These are phyloP conservation scores for Mortierella sp. DNA, from an alignment of 371 early-diverging fungal genomes.

Conservation along the genomic window DNA sequence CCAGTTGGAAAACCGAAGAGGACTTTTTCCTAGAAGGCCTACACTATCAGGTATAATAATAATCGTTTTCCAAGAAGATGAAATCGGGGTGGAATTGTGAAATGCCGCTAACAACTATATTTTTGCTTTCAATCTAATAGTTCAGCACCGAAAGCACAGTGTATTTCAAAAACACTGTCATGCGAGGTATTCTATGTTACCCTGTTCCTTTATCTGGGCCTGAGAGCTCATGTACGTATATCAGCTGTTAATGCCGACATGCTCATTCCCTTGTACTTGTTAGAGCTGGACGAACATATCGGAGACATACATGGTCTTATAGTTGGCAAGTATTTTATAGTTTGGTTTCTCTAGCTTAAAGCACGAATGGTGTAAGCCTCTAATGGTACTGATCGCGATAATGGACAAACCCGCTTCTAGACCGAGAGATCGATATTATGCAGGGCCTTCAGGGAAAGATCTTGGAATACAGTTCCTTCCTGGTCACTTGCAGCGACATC, in stretches of 20 bases:
- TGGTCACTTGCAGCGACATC: slow-evolving; percentile 56
- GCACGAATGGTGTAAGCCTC: too few species aligned
- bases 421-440: slow-evolving; percentile 80
- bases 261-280: not conserved
- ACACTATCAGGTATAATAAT: slow-evolving; percentile 44
- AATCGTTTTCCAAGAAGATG: too few species aligned
- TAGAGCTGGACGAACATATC: slow-evolving; percentile 75
- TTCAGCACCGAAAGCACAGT: slow-evolving; percentile 75
- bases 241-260: too few species aligned
- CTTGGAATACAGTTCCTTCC: slow-evolving; percentile 49
- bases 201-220: not conserved
- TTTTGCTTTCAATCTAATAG: slow-evolving; percentile 44
- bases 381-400: too few species aligned
- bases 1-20: slow-evolving; percentile 57
- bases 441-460: slow-evolving; percentile 71
- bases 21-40: slow-evolving; percentile 60
- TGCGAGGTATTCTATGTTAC: slow-evolving; percentile 61
- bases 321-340: slow-evolving; percentile 57
- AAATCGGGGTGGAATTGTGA: too few species aligned
- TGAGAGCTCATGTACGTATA: too few species aligned
- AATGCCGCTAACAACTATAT: not conserved
- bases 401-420: slow-evolving; percentile 27
- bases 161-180: slow-evolving; percentile 78
- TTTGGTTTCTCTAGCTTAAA: not conserved
- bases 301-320: slow-evolving; percentile 85